Conservation (phyloP, 805 yeast genomes). For the Metschnikowia shivogae region DNA sequence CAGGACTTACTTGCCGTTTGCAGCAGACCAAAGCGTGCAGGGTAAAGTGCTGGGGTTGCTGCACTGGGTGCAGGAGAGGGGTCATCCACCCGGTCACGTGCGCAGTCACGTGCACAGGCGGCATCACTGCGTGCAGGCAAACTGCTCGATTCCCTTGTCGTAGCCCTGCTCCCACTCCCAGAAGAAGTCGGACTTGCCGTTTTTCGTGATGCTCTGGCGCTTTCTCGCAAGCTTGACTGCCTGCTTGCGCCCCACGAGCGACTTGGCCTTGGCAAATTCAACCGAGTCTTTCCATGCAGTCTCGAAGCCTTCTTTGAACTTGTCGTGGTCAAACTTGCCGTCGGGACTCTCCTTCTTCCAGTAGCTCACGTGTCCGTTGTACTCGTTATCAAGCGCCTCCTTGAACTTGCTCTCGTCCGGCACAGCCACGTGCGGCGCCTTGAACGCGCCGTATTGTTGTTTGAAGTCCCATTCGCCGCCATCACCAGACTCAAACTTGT, state of each 20-base stretch:
- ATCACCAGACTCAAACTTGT: slow-evolving; percentile 77
- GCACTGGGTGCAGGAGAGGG: neutral
- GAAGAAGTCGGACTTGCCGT: slow-evolving; percentile 53
- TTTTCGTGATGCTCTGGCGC: slow-evolving; percentile 51
- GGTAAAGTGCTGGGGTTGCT: neutral
- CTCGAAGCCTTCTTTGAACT: slow-evolving; percentile 74
- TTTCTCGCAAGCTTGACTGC: slow-evolving; percentile 54
- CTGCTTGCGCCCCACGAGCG: slow-evolving; percentile 66
- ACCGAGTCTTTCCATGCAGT: slow-evolving; percentile 71
- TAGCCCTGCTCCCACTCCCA: slow-evolving; percentile 96
- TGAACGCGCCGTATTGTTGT: slow-evolving; percentile 56
- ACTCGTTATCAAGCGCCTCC: slow-evolving; percentile 34
- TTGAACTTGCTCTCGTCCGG: slow-evolving; percentile 44
- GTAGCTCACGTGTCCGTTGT: slow-evolving; percentile 51
- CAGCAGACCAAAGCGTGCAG: slow-evolving; percentile 1
- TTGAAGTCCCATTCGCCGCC: slow-evolving; percentile 97
- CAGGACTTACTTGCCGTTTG: neutral
- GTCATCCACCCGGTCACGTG: neutral
- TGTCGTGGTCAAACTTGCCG: slow-evolving; percentile 71
- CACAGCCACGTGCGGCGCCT: slow-evolving; percentile 19
- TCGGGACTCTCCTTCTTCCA: slow-evolving; percentile 61
- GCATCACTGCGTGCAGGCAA: slow-evolving; percentile 9
- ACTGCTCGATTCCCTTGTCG: slow-evolving; percentile 53
- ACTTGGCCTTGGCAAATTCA: slow-evolving; percentile 64
- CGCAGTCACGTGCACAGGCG: neutral